Conservation (phyloP, 352 stramenopile genomes). For the Pythium biforme region DNA sequence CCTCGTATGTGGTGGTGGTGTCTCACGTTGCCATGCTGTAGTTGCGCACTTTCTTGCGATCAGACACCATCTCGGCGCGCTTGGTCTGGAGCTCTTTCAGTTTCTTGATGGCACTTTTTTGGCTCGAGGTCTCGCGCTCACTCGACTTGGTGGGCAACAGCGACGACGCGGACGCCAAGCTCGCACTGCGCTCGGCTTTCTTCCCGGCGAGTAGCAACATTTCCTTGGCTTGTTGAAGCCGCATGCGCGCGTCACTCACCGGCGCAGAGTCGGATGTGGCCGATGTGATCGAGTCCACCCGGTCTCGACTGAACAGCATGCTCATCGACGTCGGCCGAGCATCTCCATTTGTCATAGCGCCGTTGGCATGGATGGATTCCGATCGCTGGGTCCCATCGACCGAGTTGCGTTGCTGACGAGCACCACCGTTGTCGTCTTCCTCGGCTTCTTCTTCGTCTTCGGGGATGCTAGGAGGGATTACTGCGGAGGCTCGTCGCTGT, state of each 20-base stretch:
- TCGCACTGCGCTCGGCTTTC: conserved; percentile 40
- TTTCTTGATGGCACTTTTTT: conserved; percentile 61
- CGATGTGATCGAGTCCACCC: conserved; percentile 24
- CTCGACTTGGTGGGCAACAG: conserved; percentile 31
- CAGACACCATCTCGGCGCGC: conserved; percentile 66
- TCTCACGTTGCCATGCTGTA: conserved; percentile 56
- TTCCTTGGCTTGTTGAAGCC: conserved; percentile 72
- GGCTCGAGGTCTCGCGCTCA: conserved; percentile 60
- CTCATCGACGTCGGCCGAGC: conserved; percentile 25
- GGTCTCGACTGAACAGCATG: conserved; percentile 36
- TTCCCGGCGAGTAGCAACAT: conserved; percentile 70
- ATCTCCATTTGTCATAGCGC: neutral
- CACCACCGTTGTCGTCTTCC: neutral
- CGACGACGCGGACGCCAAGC: conserved; percentile 34
- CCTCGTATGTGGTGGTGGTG: neutral
- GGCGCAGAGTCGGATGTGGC: conserved; percentile 28
- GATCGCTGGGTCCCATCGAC: neutral
- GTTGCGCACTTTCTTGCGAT: conserved; percentile 81
- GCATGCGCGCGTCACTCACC: conserved; percentile 57
- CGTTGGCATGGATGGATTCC: conserved; percentile 2
- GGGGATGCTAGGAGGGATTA: conserved; percentile 33
- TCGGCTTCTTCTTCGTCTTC: conserved; percentile 31
- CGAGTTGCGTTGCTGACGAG: neutral
- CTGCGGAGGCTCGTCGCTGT: neutral
- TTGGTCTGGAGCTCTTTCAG: conserved; percentile 73